phyloP scores from a whole-genome alignment of 768 basidiomycete species.

The Boletus subparvulus region DNA sequence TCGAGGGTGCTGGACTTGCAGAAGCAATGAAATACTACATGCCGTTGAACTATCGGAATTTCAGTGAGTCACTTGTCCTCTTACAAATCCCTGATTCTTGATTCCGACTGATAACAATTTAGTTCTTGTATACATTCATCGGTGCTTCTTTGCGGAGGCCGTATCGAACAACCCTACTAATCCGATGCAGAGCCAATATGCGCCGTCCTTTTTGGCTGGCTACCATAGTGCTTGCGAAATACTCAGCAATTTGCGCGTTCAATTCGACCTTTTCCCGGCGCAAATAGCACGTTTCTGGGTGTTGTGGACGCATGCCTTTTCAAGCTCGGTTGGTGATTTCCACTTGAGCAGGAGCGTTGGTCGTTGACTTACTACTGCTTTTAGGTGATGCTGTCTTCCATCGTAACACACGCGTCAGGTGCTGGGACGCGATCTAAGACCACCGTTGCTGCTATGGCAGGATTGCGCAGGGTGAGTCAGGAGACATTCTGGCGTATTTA shows the following conservation, averaged over 20 bases:
- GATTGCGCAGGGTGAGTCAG: slow-evolving; percentile 44
- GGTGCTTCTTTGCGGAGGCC: slow-evolving; percentile 75
- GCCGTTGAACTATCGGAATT: slow-evolving; percentile 70
- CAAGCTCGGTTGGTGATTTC: slow-evolving; percentile 49
- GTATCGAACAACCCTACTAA: slow-evolving; percentile 61
- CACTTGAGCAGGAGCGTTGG: neutral
- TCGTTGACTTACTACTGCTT: neutral
- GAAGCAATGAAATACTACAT: slow-evolving; percentile 74
- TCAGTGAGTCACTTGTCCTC: slow-evolving; percentile 45
- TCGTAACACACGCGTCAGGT: slow-evolving; percentile 65
- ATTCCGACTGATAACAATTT: neutral
- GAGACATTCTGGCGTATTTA: neutral
- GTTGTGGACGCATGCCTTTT: slow-evolving; percentile 72
- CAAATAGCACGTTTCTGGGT: slow-evolving; percentile 70
- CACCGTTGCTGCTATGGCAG: slow-evolving; percentile 65
- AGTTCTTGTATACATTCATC: slow-evolving; percentile 75
- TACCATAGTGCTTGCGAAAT: slow-evolving; percentile 66
- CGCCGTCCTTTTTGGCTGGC: slow-evolving; percentile 65
- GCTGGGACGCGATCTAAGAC: slow-evolving; percentile 54
- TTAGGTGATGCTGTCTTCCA: slow-evolving; percentile 74
- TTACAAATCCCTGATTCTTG: neutral
- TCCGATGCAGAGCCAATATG: slow-evolving; percentile 68
- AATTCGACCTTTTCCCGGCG: slow-evolving; percentile 51
- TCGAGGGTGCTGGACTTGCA: slow-evolving; percentile 49
- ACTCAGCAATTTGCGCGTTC: slow-evolving; percentile 45